Conservation (phyloP, 2,329 filamentous ascomycete genomes). For the Diaporthe citri region DNA sequence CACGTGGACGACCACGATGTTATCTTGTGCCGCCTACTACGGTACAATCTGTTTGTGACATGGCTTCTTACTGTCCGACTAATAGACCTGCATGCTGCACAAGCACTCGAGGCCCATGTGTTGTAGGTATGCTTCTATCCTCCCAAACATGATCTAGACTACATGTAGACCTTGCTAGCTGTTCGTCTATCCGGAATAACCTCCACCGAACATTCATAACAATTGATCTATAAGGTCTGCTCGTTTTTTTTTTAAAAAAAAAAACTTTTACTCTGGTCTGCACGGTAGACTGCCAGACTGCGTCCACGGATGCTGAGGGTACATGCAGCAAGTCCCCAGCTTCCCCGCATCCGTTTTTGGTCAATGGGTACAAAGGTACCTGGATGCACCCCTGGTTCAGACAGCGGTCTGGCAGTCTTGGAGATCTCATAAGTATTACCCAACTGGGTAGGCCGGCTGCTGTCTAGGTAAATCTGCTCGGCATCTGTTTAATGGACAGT, state of each 20-base stretch:
- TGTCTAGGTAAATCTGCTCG: not conserved
- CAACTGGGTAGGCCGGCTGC: not conserved
- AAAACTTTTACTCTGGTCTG: not conserved
- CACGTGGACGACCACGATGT: not conserved
- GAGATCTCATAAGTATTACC: not conserved
- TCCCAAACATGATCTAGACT: not conserved
- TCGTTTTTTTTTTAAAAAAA: too few species aligned
- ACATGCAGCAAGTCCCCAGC: not conserved
- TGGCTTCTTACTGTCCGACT: not conserved
- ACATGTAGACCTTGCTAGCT: not conserved
- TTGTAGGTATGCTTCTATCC: not conserved
- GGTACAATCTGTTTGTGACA: not conserved
- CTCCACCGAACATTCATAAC: not conserved
- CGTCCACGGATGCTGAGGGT: not conserved
- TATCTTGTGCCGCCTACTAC: not conserved
- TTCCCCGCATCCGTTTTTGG: slow-evolving; percentile 14
- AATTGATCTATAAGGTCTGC: not conserved
- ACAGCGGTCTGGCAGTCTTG: not conserved
- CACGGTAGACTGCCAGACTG: not conserved
- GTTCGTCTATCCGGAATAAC: not conserved
- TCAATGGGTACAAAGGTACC: not conserved
- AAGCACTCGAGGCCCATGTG: not conserved
- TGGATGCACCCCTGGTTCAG: not conserved
- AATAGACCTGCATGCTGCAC: not conserved
- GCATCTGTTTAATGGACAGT: not conserved